phyloP scores from a whole-genome alignment of 495 filamentous ascomycete genomes.

The Acidiella bohemica region DNA sequence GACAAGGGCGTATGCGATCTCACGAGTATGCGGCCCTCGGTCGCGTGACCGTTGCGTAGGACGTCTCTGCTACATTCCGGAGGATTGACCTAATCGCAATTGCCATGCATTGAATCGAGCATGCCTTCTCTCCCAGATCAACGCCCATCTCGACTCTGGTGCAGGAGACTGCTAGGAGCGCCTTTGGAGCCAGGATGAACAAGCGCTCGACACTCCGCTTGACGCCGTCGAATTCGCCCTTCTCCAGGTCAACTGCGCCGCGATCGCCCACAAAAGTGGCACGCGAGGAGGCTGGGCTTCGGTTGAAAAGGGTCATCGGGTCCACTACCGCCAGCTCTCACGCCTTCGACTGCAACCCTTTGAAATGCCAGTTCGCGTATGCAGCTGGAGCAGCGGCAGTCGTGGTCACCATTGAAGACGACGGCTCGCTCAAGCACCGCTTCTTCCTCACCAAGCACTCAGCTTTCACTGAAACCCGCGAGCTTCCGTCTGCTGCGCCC shows the following conservation, averaged over 20 bases:
- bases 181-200: constrained; percentile 35
- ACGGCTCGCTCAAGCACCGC: constrained; percentile 59
- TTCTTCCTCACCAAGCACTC: constrained; percentile 83
- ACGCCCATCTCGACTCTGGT: too few species aligned
- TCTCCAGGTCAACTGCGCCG: constrained; percentile 31
- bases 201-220: constrained; percentile 38
- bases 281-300: constrained; percentile 8
- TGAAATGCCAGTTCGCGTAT: constrained; percentile 63
- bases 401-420: constrained; percentile 64
- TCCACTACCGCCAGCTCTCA: constrained; percentile 74
- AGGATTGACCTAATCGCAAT: too few species aligned
- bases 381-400: constrained; percentile 90
- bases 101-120: too few species aligned
- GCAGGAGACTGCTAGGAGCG: constrained; percentile 21
- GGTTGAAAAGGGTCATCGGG: constrained; percentile 49
- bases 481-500: constrained; percentile 21
- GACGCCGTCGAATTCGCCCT: constrained; percentile 69
- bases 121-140: too few species aligned
- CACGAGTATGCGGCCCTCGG: too few species aligned
- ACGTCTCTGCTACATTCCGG: too few species aligned
- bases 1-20: too few species aligned
- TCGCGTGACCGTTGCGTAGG: too few species aligned
- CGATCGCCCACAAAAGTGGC: constrained; percentile 9
- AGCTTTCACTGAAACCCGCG: constrained; percentile 44
- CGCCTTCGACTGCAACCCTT: constrained; percentile 69